Conservation (phyloP, 1,139 yeast species). For the Yamadazyma atmosphaerica region DNA sequence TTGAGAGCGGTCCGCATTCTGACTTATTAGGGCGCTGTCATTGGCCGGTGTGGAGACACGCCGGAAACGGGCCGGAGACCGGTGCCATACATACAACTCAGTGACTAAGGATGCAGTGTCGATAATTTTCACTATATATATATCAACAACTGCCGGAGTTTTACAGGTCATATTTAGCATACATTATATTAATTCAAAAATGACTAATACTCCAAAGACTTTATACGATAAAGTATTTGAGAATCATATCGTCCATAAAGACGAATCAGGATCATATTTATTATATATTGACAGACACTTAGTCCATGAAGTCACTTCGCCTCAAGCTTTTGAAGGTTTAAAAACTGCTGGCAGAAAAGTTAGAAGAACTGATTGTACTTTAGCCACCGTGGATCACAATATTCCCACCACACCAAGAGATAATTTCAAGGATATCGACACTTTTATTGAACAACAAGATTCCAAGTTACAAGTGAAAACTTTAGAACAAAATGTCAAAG, state of each 20-base stretch:
- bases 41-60: background rate
- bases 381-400: slow-evolving; percentile 97
- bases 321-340: slow-evolving; percentile 97
- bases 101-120: slow-evolving; percentile 1
- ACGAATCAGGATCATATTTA: slow-evolving; percentile 82
- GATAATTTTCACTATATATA: background rate
- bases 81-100: background rate
- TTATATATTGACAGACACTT: slow-evolving; percentile 93
- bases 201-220: slow-evolving; percentile 53
- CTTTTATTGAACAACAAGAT: slow-evolving; percentile 89
- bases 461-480: slow-evolving; percentile 91
- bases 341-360: slow-evolving; percentile 82
- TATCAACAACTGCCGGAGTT: no score
- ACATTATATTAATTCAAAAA: slow-evolving; percentile 4
- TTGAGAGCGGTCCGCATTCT: background rate
- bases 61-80: slow-evolving; percentile 3
- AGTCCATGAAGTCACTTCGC: slow-evolving; percentile 97
- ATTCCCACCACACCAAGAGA: slow-evolving; percentile 89
- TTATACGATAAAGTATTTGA: slow-evolving; percentile 94
- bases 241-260: slow-evolving; percentile 89
- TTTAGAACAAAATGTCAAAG: slow-evolving; percentile 87
- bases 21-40: background rate
- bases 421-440: slow-evolving; percentile 67
- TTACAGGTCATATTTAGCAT: background rate
- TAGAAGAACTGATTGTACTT: slow-evolving; percentile 90